phyloP scores from a whole-genome alignment of 768 basidiomycete species.

The Trametes cubensis region DNA sequence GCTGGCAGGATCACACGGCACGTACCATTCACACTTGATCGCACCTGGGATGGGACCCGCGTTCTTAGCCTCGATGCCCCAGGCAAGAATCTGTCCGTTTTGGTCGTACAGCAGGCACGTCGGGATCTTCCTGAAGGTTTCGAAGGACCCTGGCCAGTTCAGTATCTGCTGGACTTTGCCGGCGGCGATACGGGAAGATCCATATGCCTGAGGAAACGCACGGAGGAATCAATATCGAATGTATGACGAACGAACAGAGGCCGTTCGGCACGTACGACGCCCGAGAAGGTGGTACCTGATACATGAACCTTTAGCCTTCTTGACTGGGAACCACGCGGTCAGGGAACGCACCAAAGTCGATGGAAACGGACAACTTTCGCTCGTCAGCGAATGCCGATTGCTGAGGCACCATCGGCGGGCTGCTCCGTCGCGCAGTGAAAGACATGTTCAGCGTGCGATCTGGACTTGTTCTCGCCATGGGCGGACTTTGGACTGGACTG shows the following conservation, averaged over 20 bases:
- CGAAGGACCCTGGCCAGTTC: conserved; percentile 82
- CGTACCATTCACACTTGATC: conserved; percentile 57
- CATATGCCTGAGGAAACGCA: conserved; percentile 63
- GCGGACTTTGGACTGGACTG: conserved; percentile 19
- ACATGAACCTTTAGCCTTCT: conserved; percentile 15
- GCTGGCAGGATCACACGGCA: neutral
- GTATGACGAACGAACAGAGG: neutral
- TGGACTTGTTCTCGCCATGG: conserved; percentile 36
- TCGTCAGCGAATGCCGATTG: conserved; percentile 47
- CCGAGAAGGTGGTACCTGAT: conserved; percentile 84
- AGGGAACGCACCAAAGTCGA: conserved; percentile 70
- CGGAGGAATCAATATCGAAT: neutral
- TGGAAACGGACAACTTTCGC: conserved; percentile 80
- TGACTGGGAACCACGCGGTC: neutral
- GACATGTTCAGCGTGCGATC: conserved; percentile 28
- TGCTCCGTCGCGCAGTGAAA: conserved; percentile 24
- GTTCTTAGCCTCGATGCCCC: conserved; percentile 89
- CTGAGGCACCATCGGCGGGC: conserved; percentile 27
- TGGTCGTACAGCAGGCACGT: conserved; percentile 86
- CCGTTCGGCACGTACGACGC: conserved; percentile 62
- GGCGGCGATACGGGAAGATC: conserved; percentile 78
- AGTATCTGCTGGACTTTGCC: conserved; percentile 85
- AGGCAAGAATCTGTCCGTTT: conserved; percentile 70
- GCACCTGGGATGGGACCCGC: conserved; percentile 68
- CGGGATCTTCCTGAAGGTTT: conserved; percentile 82